Conservation (phyloP, 1,284 basidiomycete genomes). For the Rugiboletus extremiorientalis region DNA sequence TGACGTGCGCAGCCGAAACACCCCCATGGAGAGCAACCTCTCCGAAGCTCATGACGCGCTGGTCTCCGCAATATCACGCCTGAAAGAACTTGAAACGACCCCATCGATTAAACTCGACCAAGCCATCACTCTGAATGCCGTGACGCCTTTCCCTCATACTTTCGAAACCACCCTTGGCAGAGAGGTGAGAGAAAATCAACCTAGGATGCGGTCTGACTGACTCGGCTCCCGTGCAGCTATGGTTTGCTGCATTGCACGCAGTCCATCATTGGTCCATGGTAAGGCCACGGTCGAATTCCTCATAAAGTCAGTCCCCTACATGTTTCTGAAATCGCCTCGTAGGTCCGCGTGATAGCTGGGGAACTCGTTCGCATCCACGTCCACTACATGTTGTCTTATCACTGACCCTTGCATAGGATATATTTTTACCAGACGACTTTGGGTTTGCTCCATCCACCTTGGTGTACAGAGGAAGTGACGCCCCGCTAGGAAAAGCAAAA, state of each 20-base stretch:
- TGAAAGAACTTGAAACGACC: constrained; percentile 48
- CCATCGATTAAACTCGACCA: constrained; percentile 50
- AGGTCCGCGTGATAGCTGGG: constrained; percentile 79
- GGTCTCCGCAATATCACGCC: constrained; percentile 51
- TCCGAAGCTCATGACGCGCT: constrained; percentile 58
- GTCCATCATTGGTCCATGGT: constrained; percentile 88
- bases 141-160: constrained; percentile 74
- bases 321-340: constrained; percentile 11
- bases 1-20: constrained; percentile 71
- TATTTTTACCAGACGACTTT: constrained; percentile 68
- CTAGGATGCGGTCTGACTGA: constrained; percentile 6
- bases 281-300: constrained; percentile 25
- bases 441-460: constrained; percentile 82
- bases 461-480: constrained; percentile 58
- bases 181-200: constrained; percentile 50
- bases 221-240: constrained; percentile 51
- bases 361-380: constrained; percentile 56
- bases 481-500: constrained; percentile 45
- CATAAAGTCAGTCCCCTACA: background rate
- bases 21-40: constrained; percentile 75
- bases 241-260: constrained; percentile 83
- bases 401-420: constrained; percentile 44
- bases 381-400: constrained; percentile 4
- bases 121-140: constrained; percentile 66
- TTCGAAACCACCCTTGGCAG: constrained; percentile 78